Evolutionary conservation across 2,329 filamentous ascomycete genomes (phyloP).

Genomic region (Reticulascus tulasneorum): DNA sequence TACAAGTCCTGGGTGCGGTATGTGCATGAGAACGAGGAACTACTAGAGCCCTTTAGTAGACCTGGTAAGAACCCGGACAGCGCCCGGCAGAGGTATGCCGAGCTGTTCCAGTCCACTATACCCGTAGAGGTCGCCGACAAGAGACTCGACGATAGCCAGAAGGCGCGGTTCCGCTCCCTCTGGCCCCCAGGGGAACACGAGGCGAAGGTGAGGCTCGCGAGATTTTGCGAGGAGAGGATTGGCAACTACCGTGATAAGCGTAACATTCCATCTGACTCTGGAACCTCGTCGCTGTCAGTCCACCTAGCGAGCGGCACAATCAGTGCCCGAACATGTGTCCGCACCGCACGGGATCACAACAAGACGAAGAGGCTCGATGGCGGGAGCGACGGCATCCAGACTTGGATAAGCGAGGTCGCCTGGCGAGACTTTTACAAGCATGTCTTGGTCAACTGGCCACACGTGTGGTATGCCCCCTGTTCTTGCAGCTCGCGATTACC

Average conservation of each 20-base stretch:
- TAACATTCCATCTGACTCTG: constrained; percentile 59
- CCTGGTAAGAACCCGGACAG: constrained; percentile 30
- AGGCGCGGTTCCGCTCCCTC: constrained; percentile 49
- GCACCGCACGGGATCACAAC: constrained; percentile 59
- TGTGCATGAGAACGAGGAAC: constrained; percentile 63
- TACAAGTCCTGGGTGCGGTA: constrained; percentile 71
- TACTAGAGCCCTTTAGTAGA: constrained; percentile 58
- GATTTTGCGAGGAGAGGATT: constrained; percentile 64
- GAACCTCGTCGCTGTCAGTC: constrained; percentile 67
- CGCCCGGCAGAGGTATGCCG: constrained; percentile 39
- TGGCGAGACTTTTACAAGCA: constrained; percentile 90
- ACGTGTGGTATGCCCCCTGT: constrained; percentile 56
- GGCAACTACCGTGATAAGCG: constrained; percentile 58
- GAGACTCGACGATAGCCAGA: constrained; percentile 53
- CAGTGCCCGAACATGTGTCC: constrained; percentile 63
- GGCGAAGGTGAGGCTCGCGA: constrained; percentile 57
- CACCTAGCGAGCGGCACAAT: constrained; percentile 69
- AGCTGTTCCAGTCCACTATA: constrained; percentile 57
- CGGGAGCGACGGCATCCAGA: constrained; percentile 60
- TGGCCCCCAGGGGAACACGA: constrained; percentile 78
- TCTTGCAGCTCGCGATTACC: neutral
- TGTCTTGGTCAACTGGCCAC: constrained; percentile 81
- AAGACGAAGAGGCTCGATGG: constrained; percentile 62
- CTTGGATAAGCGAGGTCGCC: constrained; percentile 79
- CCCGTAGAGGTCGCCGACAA: constrained; percentile 64